Base-by-base conservation (phyloP, 306 rosid species). In the Phaseolus lunatus region DNA sequence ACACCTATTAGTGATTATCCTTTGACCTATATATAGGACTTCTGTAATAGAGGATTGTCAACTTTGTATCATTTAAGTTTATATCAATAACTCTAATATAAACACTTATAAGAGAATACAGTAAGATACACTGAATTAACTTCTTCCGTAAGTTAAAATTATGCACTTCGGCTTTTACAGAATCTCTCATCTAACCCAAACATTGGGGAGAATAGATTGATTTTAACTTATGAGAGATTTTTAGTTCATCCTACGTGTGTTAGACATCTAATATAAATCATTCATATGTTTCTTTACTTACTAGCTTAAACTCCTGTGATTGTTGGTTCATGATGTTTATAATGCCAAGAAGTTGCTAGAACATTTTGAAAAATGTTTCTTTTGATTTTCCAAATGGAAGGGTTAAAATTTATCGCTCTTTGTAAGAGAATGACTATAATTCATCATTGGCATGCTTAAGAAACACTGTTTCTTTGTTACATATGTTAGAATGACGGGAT, bases 351-450 rank as follows among this genome's bases (percentile, higher is more conserved):
- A 75, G 23, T 18, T 64, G 4, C 57, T 48, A 14, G 49, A 61
- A 80, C 75, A 24, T n/a, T 70, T 43, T 65, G 71, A 47, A 61
- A 72, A 66, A 59, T 76, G 68, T 61, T 65, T 44, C 24, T 53
- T 54, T 13, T 47, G 33, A 2, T 18, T 70, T 62, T 19, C 35
- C 35, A 49, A 63, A 33, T 47, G 33, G 58, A 81, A 62, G 3
- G 54, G 37, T 63, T 70, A 58, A 18, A 50, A 52, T 23, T 61
- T 52, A 53, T 62, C 16, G n/a, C 50, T 10, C 69, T 63, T 75
- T 1, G 16, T 54, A 75, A 70, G 66, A 63, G 58, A 68, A 5
- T 29, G 61, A 24, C 62, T 63, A 19, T 31, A 6, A 6, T 71
- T 63, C 70, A 11, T 78, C 14, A 27, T 54, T 57, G 53, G 68